Base-by-base conservation (phyloP, 2,329 filamentous ascomycete species). In the Fusarium decemcellulare region DNA sequence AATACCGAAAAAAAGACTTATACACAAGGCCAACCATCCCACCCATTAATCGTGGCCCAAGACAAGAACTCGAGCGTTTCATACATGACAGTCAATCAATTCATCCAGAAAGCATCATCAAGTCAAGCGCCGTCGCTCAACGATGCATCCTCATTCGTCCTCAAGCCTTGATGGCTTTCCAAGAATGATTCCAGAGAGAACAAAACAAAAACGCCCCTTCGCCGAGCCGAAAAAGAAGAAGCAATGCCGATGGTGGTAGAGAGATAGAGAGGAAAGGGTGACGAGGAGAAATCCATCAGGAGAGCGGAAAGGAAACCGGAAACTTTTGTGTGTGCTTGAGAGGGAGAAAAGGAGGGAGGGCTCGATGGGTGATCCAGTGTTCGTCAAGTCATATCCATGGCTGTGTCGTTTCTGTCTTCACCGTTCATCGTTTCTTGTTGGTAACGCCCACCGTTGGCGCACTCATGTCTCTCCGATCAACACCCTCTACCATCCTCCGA, bases 401-500 rank as follows among this genome's bases (percentile, higher is more conserved):
- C 61, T 63, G 54, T 29, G 61, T 50, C 47, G 59, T 47, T 52
- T 39, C 37, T 18, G 39, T 58, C 34, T 36, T 59, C 27, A 37
- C 8, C 16, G 39, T 52, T 52, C 40, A 69, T 65, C 64, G 68
- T 44, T 65, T 63, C 51, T 74, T 77, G 27, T 65, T 71, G 16
- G 69, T 63, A 48, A 73, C 71, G 59, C 74, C 77, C 59, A 74
- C 77, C 46, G 80, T 81, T 11, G 85, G 84, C 27, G 84, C 85
- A 75, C 86, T 87, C 70, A 84, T 80, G 43, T 86, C 81, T 68
- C 85, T 82, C 67, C 84, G 79, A 59, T 82, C 73, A 42, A 71
- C 80, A 29, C 84, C 87, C 65, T 85, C 81, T 40, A 88, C 76
- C 84, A 88, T 87, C 77, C 87, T 85, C 79, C 87, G 89, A 65